These are phyloP conservation scores for Beauveria pseudobassiana DNA, from an alignment of 2,329 filamentous ascomycete species.

Conservation along the genomic window DNA sequence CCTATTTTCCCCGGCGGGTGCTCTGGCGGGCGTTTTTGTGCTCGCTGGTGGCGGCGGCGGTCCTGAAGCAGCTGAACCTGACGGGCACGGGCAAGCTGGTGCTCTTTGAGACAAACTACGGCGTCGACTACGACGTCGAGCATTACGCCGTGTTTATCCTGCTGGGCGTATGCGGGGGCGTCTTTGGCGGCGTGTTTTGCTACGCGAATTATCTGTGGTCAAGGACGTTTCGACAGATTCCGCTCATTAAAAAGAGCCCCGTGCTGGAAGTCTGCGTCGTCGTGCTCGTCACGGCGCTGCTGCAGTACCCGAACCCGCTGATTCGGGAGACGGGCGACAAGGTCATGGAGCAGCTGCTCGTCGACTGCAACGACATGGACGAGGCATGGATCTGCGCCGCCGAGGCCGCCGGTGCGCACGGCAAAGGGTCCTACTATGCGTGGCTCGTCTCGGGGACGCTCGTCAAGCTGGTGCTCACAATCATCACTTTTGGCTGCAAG, in stretches of 20 bases:
- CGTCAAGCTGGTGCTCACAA: constrained; percentile 76
- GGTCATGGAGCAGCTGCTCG: constrained; percentile 84
- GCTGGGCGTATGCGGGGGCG: constrained; percentile 78
- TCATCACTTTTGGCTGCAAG: constrained; percentile 86
- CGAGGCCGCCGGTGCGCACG: constrained; percentile 63
- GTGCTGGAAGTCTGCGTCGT: constrained; percentile 71
- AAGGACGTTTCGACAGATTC: constrained; percentile 56
- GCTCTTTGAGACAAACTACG: constrained; percentile 91
- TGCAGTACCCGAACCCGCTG: constrained; percentile 95
- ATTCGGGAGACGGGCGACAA: constrained; percentile 90
- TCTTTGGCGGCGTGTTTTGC: constrained; percentile 93
- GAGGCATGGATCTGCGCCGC: constrained; percentile 89
- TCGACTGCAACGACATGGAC: constrained; percentile 74
- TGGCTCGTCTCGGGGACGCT: constrained; percentile 75
- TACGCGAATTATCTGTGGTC: constrained; percentile 89
- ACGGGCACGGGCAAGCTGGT: constrained; percentile 94
- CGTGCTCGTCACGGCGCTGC: constrained; percentile 71
- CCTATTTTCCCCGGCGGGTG: constrained; percentile 97
- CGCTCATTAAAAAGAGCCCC: constrained; percentile 56
- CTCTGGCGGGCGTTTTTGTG: constrained; percentile 99
- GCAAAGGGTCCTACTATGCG: constrained; percentile 65
- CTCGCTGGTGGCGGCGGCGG: constrained; percentile 98
- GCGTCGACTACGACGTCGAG: constrained; percentile 85
- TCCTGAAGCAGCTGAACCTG: constrained; percentile 85
- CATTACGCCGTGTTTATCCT: constrained; percentile 83